Conservation (phyloP, 148 eudicot genomes). For the Arctostaphylos glauca region DNA sequence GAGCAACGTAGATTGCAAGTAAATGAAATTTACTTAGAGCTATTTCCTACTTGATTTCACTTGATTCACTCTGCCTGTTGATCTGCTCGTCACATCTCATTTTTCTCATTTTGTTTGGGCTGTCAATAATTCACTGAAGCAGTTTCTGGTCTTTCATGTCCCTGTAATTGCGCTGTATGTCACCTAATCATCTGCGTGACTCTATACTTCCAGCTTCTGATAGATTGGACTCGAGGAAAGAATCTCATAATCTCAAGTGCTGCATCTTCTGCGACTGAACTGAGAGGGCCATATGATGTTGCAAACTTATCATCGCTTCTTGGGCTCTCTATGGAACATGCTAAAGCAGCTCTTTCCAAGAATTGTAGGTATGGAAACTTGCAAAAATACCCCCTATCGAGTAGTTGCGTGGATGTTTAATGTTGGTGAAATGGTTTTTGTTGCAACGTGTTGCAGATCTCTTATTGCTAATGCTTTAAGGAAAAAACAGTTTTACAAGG, state of each 20-base stretch:
- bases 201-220: conserved; percentile 51
- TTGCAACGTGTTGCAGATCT: conserved; percentile 39
- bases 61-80: neutral
- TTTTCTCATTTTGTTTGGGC: neutral
- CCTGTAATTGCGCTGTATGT: neutral
- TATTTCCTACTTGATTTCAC: neutral
- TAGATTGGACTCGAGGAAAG: conserved; percentile 92
- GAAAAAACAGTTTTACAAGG: conserved; percentile 75
- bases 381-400: neutral
- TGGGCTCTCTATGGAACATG: conserved; percentile 70
- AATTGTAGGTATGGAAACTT: conserved; percentile 66
- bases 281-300: conserved; percentile 90
- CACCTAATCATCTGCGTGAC: conserved; percentile 1
- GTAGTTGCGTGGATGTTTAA: conserved; percentile 5
- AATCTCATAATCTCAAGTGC: conserved; percentile 76
- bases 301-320: conserved; percentile 67
- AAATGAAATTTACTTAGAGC: neutral
- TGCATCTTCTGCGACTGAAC: conserved; percentile 73
- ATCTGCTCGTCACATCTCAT: neutral
- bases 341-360: conserved; percentile 82
- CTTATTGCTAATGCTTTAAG: conserved; percentile 62
- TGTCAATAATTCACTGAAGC: neutral
- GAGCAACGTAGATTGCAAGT: neutral
- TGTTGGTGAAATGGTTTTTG: neutral
- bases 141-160: neutral